A percentile compares a stretch with the other conserved stretches of the same genome.
These are phyloP conservation scores for Citrullus mucosospermus DNA, from an alignment of 306 rosid species.

Conservation along the genomic window DNA sequence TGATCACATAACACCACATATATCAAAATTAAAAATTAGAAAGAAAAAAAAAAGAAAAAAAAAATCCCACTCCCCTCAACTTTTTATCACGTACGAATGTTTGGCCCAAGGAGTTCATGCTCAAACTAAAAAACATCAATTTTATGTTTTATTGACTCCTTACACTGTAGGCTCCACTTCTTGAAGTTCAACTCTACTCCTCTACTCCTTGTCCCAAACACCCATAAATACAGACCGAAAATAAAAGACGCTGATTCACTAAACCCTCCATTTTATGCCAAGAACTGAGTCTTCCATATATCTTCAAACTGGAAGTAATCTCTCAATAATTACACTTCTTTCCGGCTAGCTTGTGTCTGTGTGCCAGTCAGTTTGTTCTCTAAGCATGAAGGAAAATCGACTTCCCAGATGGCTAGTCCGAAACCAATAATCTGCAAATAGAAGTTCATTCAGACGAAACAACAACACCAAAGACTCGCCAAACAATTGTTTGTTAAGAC, in stretches of 20 bases:
- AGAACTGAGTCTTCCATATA: not conserved
- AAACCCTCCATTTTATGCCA: not conserved
- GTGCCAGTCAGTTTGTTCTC: not conserved
- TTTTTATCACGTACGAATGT: not conserved
- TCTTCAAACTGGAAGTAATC: not conserved
- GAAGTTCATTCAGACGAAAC: not conserved
- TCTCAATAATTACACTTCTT: not conserved
- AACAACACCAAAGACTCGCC: not conserved
- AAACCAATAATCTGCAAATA: conserved; percentile 2
- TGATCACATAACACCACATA: not conserved
- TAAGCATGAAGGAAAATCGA: not conserved
- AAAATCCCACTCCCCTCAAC: not conserved
- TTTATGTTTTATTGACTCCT: too few relatives aligned
- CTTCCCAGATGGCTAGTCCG: not conserved
- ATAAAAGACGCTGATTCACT: not conserved
- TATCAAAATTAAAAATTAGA: not conserved
- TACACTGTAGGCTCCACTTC: too few relatives aligned
- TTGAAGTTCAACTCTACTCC: too few relatives aligned
- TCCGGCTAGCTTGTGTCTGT: not conserved
- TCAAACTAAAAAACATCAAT: too few relatives aligned
- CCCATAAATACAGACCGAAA: too few relatives aligned
- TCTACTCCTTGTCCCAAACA: too few relatives aligned
- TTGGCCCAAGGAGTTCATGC: too few relatives aligned
- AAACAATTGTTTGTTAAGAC: not conserved
- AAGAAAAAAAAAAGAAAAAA: too few relatives aligned